Base-by-base conservation (phyloP, 2,329 filamentous ascomycete genomes). In the Ceratocystis colombiana region DNA sequence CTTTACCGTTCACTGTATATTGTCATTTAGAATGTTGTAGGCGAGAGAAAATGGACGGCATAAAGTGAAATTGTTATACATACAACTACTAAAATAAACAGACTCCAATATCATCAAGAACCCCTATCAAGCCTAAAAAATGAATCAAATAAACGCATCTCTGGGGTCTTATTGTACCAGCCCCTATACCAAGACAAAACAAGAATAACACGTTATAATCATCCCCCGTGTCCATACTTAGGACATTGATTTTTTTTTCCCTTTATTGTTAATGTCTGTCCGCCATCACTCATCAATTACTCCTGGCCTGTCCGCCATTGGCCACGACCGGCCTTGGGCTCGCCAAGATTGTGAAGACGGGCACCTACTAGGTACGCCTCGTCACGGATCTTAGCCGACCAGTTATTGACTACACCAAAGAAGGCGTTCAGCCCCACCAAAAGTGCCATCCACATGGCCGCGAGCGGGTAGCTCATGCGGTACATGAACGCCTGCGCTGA, bases 351-450 rank as follows among this genome's bases (percentile, higher is more conserved):
- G 77, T 99, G 95, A 72, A 99, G 76, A 68, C 92, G 79, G 77
- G 99, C 93, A 1, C 94, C 94, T 72, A 97, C 94, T 57, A 99
- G 79, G 74, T 99, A 99, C 0, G 96, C 92, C 76, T 99, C 95
- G 74, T 99, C 95, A 48, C 90, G 81, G 61, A 99, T 90, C 67
- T 87, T 84, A 67, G 86, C 80, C 71, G 89, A 85, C 92, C 93
- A 97, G 84, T 78, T 61, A 83, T 82, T 64, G 94, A 50, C 82
- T 64, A 90, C 82, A 59, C 81, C 76, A 7, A 82, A 72, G n/a
- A 87, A 73, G 10, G 81, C 80, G 72, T 82, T 72, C 1, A 76
- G 73, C 37, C 80, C 74, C 2, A 78, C 71, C 2, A 75, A 71
- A 4, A 82, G 71, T 1, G 81, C 78, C 25, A 82, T 74, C 2